These are phyloP conservation scores for Fusarium xyrophilum DNA, from an alignment of 2,329 filamentous ascomycete genomes.

Conservation along the genomic window DNA sequence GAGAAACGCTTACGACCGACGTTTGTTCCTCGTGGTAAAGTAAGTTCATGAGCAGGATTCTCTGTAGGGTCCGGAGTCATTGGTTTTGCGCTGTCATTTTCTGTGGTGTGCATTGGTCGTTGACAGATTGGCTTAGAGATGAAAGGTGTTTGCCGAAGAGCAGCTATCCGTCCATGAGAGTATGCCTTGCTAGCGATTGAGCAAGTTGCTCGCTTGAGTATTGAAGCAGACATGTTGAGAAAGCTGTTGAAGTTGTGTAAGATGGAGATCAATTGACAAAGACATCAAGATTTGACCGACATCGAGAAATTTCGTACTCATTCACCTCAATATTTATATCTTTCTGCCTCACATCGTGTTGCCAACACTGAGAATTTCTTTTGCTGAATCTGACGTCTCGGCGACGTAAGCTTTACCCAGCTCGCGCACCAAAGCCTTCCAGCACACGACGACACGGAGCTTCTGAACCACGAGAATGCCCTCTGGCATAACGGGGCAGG, in stretches of 20 bases:
- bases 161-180: background rate
- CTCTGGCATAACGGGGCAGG: background rate
- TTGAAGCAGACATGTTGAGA: background rate
- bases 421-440: background rate
- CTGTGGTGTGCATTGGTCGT: conserved; percentile 7
- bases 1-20: conserved; percentile 57
- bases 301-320: background rate
- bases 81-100: conserved; percentile 12
- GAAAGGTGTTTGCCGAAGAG: background rate
- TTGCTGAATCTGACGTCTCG: conserved; percentile 4
- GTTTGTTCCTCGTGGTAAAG: conserved; percentile 25
- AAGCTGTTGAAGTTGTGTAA: background rate
- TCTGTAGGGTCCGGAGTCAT: conserved; percentile 39
- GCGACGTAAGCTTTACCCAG: conserved; percentile 18
- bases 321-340: background rate
- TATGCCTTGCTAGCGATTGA: background rate
- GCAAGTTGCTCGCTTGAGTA: conserved; percentile 6
- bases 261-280: background rate
- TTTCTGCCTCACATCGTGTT: too few species aligned
- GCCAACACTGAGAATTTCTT: background rate
- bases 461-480: background rate
- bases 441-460: background rate
- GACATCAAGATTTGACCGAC: background rate
- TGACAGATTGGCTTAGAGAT: background rate
- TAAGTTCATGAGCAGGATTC: conserved; percentile 17